Base-by-base conservation (phyloP, 1,139 yeast species). In the Yamadazyma jaroonii region DNA sequence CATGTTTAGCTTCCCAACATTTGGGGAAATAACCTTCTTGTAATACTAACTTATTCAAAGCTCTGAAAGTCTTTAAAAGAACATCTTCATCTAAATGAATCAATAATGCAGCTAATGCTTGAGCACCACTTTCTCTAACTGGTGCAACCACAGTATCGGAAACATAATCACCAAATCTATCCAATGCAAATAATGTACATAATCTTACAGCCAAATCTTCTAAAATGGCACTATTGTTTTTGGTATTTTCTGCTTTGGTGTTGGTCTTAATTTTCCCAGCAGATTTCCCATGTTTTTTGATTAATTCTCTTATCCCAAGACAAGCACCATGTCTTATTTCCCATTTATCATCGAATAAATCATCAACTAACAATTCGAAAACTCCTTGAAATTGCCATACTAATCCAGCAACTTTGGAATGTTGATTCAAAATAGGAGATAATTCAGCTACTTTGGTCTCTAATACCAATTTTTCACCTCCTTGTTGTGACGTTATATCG, bases 61-160 rank as follows among this genome's bases (percentile, higher is more conserved):
- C 81, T 15, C 67, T 55, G 56, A 90, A 92, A 0, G 89, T 79
- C 39, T 74, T 69, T 6, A 79, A 50, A 5, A 80, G 77, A 3
- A 74, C 63, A 3, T 74, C 78, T 22, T 71, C 67, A 30, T 68
- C 61, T 33, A 92, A 66, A 62, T 89, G 95, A 23, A 84, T 68
- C 35, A 92, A 65, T 34, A 92, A 66, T 1, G 97, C 96, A 21
- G 96, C 98, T 35, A 94, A 62, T 0, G 97, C 81, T 61, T 94
- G 99, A 0, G 97, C 97, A 23, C 94, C 88, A 20, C 96, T 88
- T 62, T 94, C 99, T 52, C 98, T 72, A 3, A 94, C 97, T 0
- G 99, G 99, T 0, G 97, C 98, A 29, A 94, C 95, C 11, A 94
- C 99, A 6, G 96, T 94, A 57, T 94, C 99, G 33, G 96, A 85